These are phyloP conservation scores for Botryotinia globosa DNA, from an alignment of 2,329 filamentous ascomycete species.

Conservation along the genomic window DNA sequence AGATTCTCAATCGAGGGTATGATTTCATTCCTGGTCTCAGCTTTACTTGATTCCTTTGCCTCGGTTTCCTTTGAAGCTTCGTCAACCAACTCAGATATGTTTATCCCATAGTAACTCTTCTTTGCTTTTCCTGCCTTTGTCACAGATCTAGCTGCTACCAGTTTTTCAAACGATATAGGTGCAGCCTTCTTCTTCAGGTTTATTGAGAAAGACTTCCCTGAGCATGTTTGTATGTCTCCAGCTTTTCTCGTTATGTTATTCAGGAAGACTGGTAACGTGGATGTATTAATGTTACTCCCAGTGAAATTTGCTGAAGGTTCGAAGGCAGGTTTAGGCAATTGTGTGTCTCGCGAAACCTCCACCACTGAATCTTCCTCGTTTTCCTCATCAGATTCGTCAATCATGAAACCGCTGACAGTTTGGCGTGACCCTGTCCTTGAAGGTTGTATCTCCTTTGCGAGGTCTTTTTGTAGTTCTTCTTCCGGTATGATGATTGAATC, in stretches of 20 bases:
- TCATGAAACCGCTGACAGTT: constrained; percentile 23
- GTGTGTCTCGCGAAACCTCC: constrained; percentile 12
- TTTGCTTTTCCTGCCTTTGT: constrained; percentile 66
- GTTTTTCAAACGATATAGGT: constrained; percentile 58
- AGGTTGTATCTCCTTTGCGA: background rate
- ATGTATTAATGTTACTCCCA: background rate
- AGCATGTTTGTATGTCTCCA: constrained; percentile 35
- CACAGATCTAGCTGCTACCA: constrained; percentile 65
- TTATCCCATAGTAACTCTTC: constrained; percentile 84
- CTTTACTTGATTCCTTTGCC: constrained; percentile 41
- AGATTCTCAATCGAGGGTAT: constrained; percentile 44
- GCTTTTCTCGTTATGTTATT: constrained; percentile 23
- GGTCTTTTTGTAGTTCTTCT: constrained; percentile 3
- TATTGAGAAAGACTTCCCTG: constrained; percentile 55
- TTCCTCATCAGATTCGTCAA: constrained; percentile 23
- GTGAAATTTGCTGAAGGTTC: background rate
- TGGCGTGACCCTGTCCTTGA: background rate
- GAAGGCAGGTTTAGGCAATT: constrained; percentile 10
- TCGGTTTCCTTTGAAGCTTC: constrained; percentile 55
- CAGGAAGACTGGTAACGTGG: constrained; percentile 31
- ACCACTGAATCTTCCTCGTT: constrained; percentile 7
- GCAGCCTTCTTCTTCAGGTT: constrained; percentile 50
- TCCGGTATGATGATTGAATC: background rate
- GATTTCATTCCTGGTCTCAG: constrained; percentile 41
- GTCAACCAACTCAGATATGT: constrained; percentile 81